These are phyloP conservation scores for Lipomyces yamadae DNA, from an alignment of 805 yeast species.

Conservation along the genomic window DNA sequence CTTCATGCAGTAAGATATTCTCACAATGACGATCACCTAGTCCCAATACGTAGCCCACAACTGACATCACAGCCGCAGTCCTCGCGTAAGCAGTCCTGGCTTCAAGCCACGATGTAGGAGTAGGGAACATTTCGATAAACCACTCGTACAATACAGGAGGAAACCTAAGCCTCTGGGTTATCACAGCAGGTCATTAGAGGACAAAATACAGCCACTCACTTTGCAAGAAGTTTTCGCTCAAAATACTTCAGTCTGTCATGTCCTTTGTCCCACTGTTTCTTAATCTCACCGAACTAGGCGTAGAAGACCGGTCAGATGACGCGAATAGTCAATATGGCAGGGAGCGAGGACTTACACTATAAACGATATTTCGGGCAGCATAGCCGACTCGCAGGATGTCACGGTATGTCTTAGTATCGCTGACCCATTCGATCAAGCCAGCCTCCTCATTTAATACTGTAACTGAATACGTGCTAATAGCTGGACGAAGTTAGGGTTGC, in stretches of 20 bases:
- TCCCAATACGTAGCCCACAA: constrained; percentile 92
- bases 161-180: constrained; percentile 39
- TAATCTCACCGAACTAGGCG: constrained; percentile 1
- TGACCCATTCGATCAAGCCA: constrained; percentile 92
- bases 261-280: constrained; percentile 5
- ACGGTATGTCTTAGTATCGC: constrained; percentile 72
- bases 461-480: constrained; percentile 83
- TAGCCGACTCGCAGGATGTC: constrained; percentile 58
- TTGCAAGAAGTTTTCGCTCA: constrained; percentile 28
- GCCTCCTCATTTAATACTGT: constrained; percentile 82
- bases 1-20: constrained; percentile 74
- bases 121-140: constrained; percentile 88
- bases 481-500: constrained; percentile 5
- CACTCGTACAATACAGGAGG: constrained; percentile 82
- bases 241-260: constrained; percentile 9
- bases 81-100: constrained; percentile 76
- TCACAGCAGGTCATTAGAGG: background rate
- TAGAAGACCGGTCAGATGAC: background rate
- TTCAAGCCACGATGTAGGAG: constrained; percentile 84
- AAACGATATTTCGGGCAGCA: constrained; percentile 48
- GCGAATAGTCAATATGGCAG: background rate
- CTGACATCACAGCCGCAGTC: constrained; percentile 93
- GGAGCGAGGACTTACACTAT: background rate
- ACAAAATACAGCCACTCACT: constrained; percentile 4
- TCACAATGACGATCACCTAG: constrained; percentile 97